Conservation (phyloP, 1,284 basidiomycete genomes). For the Trichosporon ovoides region DNA sequence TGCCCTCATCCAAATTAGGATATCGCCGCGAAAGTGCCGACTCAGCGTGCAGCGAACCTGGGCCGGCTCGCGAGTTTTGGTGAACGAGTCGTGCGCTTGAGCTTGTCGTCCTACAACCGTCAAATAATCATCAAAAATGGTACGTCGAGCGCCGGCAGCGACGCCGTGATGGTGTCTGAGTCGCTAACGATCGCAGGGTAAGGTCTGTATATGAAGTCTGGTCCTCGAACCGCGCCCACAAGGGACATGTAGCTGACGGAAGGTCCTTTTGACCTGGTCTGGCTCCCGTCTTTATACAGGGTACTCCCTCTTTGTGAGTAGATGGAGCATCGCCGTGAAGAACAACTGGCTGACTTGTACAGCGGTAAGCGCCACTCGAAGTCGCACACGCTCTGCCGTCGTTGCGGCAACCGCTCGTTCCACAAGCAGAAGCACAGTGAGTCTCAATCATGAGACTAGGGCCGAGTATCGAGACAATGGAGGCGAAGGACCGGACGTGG, state of each 20-base stretch:
- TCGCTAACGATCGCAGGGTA: conserved; percentile 15
- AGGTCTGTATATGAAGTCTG: conserved; percentile 4
- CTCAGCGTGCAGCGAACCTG: background rate
- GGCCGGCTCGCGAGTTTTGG: background rate
- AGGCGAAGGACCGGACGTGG: background rate
- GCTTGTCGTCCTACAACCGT: conserved; percentile 5
- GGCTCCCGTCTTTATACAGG: conserved; percentile 53
- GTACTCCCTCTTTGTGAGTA: conserved; percentile 79
- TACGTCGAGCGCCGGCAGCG: background rate
- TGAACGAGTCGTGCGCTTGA: conserved; percentile 5
- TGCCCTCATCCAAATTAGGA: background rate
- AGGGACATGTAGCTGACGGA: conserved; percentile 36
- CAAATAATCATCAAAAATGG: conserved; percentile 7
- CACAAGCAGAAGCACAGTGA: conserved; percentile 95
- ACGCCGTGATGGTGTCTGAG: background rate
- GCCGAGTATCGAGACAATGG: background rate
- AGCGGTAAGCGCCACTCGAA: conserved; percentile 95
- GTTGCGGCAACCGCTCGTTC: conserved; percentile 87
- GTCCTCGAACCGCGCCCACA: background rate
- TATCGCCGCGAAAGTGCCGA: background rate
- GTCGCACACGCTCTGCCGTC: conserved; percentile 93
- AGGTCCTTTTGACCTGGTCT: conserved; percentile 61
- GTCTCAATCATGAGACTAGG: conserved; percentile 38
- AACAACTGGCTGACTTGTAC: conserved; percentile 10
- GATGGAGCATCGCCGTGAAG: background rate